Base-by-base conservation (phyloP, 345 rosid genomes). In the Aurinia saxatilis region DNA sequence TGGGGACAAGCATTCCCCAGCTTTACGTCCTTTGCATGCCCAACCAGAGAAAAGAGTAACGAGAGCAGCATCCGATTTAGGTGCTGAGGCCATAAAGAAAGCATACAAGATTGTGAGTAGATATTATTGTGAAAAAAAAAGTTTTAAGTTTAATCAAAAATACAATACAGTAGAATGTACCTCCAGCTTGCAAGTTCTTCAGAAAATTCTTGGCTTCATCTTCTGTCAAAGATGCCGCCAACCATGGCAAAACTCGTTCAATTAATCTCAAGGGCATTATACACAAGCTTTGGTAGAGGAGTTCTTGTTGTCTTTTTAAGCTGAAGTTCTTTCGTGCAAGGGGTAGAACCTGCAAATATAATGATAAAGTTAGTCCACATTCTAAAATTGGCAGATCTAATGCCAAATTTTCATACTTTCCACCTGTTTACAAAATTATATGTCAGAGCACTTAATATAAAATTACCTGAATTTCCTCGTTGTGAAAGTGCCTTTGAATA, bases 161-260 rank as follows among this genome's bases (percentile, higher is more conserved):
- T 46, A 53, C 42, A 67, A 38, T 23, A 29, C 31, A 53, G 44
- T 29, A 41, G 53, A 58, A 8, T 34, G 37, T 71, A 90, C 97
- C 97, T 78, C 90, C 95, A 57, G 78, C 77, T 55, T 81, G 87
- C 81, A 90, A 77, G 78, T 90, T 90, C 53, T 73, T 74, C 27
- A 90, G 86, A 76, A 90, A 74, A 59, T 54, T 77, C 63, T 68
- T 79, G 60, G 93, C 93, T 79, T 87, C 97, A 34, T 71, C 73
- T 70, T 85, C 88, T 44, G 80, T 74, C 66, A 84, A 73, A 46
- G 88, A 77, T 46, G 89, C 87, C 66, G 84, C 71, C 58, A 90
- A 69, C 95, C 97, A 90, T 30, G 97, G 97, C 74, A 90, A 81
- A 55, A 87, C 90, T 41, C 84, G 83, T 60, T 90, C 97, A 75